Percentiles rank a stretch among this genome's conserved stretches.
phyloP scores from a whole-genome alignment of 2,329 filamentous ascomycete genomes.

The Diaporthe batatas region DNA sequence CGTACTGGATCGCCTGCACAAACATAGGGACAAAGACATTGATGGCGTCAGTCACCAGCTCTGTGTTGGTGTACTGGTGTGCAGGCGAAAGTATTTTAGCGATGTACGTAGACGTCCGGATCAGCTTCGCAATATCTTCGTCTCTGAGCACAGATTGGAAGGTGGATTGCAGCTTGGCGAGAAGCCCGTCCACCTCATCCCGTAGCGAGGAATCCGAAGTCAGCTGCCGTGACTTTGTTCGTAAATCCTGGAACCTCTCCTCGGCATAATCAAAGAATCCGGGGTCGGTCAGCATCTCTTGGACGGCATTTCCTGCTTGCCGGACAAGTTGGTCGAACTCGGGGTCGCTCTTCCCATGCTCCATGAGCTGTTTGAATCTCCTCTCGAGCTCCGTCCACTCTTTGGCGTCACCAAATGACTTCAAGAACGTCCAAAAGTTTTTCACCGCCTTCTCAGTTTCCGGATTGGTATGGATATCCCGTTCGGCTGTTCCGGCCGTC shows the following conservation, averaged over 20 bases:
- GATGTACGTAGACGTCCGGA: slow-evolving; percentile 76
- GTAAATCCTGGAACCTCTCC: slow-evolving; percentile 63
- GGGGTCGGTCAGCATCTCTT: slow-evolving; percentile 87
- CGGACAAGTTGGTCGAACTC: slow-evolving; percentile 84
- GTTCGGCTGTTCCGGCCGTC: slow-evolving; percentile 74
- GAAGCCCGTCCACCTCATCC: slow-evolving; percentile 78
- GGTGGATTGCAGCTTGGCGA: slow-evolving; percentile 77
- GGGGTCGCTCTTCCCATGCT: slow-evolving; percentile 81
- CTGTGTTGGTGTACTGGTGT: slow-evolving; percentile 74
- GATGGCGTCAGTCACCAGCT: slow-evolving; percentile 80
- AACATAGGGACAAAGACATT: slow-evolving; percentile 85
- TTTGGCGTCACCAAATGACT: slow-evolving; percentile 80
- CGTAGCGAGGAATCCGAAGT: slow-evolving; percentile 76
- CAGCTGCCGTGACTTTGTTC: slow-evolving; percentile 71
- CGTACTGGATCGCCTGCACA: slow-evolving; percentile 83
- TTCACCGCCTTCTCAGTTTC: slow-evolving; percentile 81
- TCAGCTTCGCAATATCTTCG: slow-evolving; percentile 76
- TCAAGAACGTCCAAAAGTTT: slow-evolving; percentile 85
- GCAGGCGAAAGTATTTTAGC: slow-evolving; percentile 77
- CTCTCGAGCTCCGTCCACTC: slow-evolving; percentile 83
- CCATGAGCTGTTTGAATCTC: slow-evolving; percentile 77
- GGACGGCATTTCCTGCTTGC: slow-evolving; percentile 79
- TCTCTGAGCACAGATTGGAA: slow-evolving; percentile 79
- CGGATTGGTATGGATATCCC: slow-evolving; percentile 79
- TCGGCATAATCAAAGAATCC: slow-evolving; percentile 85